Evolutionary conservation across 176 grass and related monocot species (phyloP).

Genomic region (Ananas comosus): DNA sequence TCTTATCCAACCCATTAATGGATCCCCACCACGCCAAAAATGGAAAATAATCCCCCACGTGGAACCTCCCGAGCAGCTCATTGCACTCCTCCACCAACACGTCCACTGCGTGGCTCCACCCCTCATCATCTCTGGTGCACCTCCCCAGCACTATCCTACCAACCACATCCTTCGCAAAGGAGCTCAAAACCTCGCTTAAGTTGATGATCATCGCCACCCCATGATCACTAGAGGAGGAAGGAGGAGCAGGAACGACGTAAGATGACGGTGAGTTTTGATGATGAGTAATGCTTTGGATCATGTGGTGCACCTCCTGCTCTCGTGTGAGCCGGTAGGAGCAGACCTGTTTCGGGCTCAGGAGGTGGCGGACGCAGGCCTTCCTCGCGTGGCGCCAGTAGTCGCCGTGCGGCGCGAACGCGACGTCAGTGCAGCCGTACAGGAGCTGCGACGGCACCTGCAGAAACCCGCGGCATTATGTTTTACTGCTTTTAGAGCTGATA

Average conservation of each 20-base stretch:
- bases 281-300: constrained; percentile 2
- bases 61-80: constrained; percentile 5
- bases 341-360: constrained; percentile 37
- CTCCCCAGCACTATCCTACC: background rate
- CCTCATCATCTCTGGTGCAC: background rate
- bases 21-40: constrained; percentile 39
- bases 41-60: constrained; percentile 26
- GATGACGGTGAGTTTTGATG: background rate
- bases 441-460: constrained; percentile 4
- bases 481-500: no score
- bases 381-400: constrained; percentile 43
- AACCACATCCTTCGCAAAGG: background rate
- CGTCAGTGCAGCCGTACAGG: constrained; percentile 23
- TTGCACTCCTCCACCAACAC: background rate
- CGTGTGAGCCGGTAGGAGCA: constrained; percentile 10
- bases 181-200: background rate
- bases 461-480: no score
- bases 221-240: no score
- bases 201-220: background rate
- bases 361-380: constrained; percentile 29
- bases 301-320: constrained; percentile 23
- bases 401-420: constrained; percentile 48
- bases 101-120: background rate
- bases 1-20: constrained; percentile 4
- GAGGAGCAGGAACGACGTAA: no score